Conservation (phyloP, 345 rosid species). For the Hirschfeldia incana region DNA sequence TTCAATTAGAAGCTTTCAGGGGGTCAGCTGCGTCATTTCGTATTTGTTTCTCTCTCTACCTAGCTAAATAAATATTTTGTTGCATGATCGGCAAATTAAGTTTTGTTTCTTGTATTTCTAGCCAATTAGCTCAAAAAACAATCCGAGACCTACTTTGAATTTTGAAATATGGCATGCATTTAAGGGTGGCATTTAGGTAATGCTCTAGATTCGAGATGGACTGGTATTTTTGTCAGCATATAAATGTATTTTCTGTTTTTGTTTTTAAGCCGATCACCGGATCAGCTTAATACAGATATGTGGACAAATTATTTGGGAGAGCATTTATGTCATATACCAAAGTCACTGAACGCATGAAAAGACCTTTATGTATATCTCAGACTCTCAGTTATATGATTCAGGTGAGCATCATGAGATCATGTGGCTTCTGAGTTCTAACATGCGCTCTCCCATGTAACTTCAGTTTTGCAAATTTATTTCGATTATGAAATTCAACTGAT, state of each 20-base stretch:
- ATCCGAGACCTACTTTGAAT: not conserved
- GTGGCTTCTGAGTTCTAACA: constrained; percentile 24
- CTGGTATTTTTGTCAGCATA: not conserved
- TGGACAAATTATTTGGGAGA: not conserved
- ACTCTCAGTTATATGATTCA: constrained; percentile 18
- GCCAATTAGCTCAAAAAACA: too few relatives aligned
- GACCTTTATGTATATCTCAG: constrained; percentile 5
- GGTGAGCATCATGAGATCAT: constrained; percentile 18
- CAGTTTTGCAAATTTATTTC: constrained; percentile 1
- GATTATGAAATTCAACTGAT: constrained; percentile 25
- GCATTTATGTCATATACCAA: constrained; percentile 28
- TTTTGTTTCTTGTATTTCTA: too few relatives aligned
- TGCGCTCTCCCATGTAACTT: constrained; percentile 30
- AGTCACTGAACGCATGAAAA: constrained; percentile 14
- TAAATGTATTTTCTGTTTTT: not conserved
- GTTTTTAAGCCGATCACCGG: not conserved
- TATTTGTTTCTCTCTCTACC: too few relatives aligned
- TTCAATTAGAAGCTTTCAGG: too few relatives aligned
- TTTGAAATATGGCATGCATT: not conserved
- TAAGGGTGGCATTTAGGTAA: not conserved
- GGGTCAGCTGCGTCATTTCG: too few relatives aligned
- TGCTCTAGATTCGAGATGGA: not conserved
- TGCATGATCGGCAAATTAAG: too few relatives aligned
- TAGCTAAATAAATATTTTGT: too few relatives aligned
- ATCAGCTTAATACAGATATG: not conserved